A percentile compares a stretch with the other conserved stretches of the same genome.
Evolutionary conservation across 768 basidiomycete genomes (phyloP).

Genomic region (Serendipita indica): DNA sequence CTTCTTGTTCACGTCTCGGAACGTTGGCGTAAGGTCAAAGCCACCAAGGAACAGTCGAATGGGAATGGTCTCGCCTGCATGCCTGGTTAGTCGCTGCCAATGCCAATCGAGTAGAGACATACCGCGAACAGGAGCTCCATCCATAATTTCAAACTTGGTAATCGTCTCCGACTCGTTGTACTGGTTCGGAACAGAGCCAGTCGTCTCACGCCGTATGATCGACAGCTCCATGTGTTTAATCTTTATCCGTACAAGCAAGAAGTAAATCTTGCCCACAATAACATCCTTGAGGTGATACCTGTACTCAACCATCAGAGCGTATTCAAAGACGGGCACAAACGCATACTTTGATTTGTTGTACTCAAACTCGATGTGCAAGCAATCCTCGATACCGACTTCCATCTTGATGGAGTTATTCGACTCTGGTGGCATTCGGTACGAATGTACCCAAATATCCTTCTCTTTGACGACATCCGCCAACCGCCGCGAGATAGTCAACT

Average conservation of each 20-base stretch:
- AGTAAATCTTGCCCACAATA: conserved; percentile 99
- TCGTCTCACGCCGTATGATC: conserved; percentile 94
- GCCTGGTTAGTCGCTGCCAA: conserved; percentile 27
- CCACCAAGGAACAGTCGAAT: conserved; percentile 96
- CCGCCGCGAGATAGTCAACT: conserved; percentile 77
- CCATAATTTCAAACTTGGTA: conserved; percentile 82
- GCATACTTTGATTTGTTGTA: conserved; percentile 98
- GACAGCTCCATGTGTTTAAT: conserved; percentile 99
- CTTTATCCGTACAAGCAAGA: conserved; percentile 87
- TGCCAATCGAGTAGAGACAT: conserved; percentile 13
- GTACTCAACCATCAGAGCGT: neutral
- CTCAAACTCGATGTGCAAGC: conserved; percentile 96
- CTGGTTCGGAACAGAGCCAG: conserved; percentile 93
- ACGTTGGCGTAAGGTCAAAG: conserved; percentile 96
- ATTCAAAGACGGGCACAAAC: neutral
- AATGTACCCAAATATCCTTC: conserved; percentile 94
- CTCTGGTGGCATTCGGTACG: conserved; percentile 96
- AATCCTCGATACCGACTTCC: conserved; percentile 99
- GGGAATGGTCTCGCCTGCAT: conserved; percentile 86
- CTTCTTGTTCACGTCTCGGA: conserved; percentile 98
- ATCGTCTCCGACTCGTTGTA: conserved; percentile 99
- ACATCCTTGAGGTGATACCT: conserved; percentile 99
- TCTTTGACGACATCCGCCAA: conserved; percentile 92
- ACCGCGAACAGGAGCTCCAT: conserved; percentile 33
- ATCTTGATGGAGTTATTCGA: conserved; percentile 98